These are phyloP conservation scores for Boletus rubroflammeus DNA, from an alignment of 768 basidiomycete genomes.

Conservation along the genomic window DNA sequence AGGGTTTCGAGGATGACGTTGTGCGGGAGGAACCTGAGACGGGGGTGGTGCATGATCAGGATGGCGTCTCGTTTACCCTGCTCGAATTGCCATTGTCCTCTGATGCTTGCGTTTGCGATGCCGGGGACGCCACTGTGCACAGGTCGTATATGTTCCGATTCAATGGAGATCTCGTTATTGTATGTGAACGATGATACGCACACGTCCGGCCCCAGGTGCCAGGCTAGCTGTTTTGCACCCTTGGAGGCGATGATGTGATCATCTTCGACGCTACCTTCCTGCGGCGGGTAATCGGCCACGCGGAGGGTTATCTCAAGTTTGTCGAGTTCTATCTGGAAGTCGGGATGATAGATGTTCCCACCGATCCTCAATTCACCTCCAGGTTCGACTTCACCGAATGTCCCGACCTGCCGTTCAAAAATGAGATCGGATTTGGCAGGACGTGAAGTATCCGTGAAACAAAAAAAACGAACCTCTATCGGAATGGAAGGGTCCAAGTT, in stretches of 20 bases:
- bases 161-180: background rate
- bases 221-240: conserved; percentile 15
- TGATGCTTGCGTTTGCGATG: conserved; percentile 30
- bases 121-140: conserved; percentile 17
- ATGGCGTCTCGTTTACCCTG: conserved; percentile 32
- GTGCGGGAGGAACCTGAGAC: conserved; percentile 16
- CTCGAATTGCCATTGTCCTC: conserved; percentile 35
- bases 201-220: conserved; percentile 16
- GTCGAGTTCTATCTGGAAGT: conserved; percentile 17
- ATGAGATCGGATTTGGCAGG: background rate
- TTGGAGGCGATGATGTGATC: conserved; percentile 23
- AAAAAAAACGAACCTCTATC: conserved; percentile 24
- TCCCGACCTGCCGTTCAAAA: conserved; percentile 27
- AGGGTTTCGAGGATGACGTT: conserved; percentile 25
- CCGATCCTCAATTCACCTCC: conserved; percentile 29
- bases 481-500: conserved; percentile 37
- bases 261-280: conserved; percentile 16
- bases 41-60: conserved; percentile 33
- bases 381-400: conserved; percentile 30
- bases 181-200: conserved; percentile 8
- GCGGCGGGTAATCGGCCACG: conserved; percentile 15
- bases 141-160: background rate
- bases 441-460: background rate
- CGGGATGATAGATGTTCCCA: conserved; percentile 32
- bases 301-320: background rate